Conservation (phyloP, 2,329 filamentous ascomycete genomes). For the Colletotrichum higginsianum region DNA sequence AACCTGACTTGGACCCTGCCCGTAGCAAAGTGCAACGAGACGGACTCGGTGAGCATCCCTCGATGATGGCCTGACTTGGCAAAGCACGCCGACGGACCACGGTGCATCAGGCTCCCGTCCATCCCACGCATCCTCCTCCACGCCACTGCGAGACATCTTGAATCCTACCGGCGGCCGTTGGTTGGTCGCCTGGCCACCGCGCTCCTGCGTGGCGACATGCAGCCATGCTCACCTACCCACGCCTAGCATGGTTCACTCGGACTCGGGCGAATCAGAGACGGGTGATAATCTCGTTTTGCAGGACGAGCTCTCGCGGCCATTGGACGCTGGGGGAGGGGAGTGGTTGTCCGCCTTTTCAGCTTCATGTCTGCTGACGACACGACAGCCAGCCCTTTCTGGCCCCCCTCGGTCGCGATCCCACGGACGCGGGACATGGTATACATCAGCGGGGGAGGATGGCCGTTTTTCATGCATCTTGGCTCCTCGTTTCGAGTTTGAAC, state of each 20-base stretch:
- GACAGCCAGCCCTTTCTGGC: background rate
- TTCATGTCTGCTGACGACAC: background rate
- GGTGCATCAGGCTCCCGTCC: background rate
- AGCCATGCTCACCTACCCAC: background rate
- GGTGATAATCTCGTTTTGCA: background rate
- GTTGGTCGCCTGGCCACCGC: background rate
- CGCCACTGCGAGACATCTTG: too few relatives aligned
- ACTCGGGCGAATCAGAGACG: background rate
- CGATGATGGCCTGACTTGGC: background rate
- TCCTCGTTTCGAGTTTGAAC: too few relatives aligned
- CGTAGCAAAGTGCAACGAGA: too few relatives aligned
- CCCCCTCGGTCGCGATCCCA: background rate
- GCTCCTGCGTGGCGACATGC: background rate
- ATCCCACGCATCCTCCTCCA: background rate
- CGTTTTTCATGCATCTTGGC: background rate
- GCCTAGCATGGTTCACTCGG: background rate
- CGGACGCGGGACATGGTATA: too few relatives aligned
- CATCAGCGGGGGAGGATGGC: too few relatives aligned
- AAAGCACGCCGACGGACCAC: background rate
- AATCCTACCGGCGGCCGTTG: background rate
- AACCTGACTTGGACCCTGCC: background rate
- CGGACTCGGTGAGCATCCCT: too few relatives aligned
- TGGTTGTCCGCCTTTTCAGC: background rate
- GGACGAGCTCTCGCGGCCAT: background rate
- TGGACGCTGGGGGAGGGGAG: background rate